phyloP scores from a whole-genome alignment of 352 stramenopile species.

The Bremia lactucae region DNA sequence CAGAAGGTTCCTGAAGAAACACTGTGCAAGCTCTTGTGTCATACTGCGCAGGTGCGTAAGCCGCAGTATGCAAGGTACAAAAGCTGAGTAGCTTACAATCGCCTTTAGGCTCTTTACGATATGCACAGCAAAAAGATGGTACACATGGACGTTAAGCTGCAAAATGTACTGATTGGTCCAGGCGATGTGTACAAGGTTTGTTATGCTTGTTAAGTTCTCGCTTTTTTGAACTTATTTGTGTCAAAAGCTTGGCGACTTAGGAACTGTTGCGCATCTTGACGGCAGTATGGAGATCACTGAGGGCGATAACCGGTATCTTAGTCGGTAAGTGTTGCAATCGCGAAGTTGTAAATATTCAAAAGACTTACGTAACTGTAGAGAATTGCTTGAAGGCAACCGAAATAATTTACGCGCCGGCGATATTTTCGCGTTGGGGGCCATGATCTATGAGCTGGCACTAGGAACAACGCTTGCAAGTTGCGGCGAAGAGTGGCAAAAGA shows the following conservation, averaged over 20 bases:
- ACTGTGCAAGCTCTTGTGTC: constrained; percentile 64
- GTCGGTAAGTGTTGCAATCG: constrained; percentile 29
- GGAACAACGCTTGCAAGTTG: constrained; percentile 51
- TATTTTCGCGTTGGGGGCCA: constrained; percentile 78
- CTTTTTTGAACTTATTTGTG: constrained; percentile 1
- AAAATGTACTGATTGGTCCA: constrained; percentile 61
- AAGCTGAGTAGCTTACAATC: neutral
- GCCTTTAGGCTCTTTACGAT: constrained; percentile 47
- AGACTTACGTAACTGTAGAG: constrained; percentile 19
- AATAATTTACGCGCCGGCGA: constrained; percentile 67
- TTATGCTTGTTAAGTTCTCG: neutral
- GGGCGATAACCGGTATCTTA: constrained; percentile 81
- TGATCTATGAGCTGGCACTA: constrained; percentile 75
- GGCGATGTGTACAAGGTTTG: constrained; percentile 68
- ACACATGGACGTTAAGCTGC: constrained; percentile 83
- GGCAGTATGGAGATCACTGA: constrained; percentile 81
- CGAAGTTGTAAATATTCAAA: neutral
- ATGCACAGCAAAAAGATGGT: constrained; percentile 80
- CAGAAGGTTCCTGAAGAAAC: constrained; percentile 59
- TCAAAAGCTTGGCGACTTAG: constrained; percentile 54
- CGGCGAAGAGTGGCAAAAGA: constrained; percentile 81
- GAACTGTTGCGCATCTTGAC: constrained; percentile 68
- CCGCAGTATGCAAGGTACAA: too few relatives aligned
- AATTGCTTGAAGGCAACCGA: constrained; percentile 70
- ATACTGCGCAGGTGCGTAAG: constrained; percentile 60